Percentiles rank a stretch among this genome's conserved stretches.
These are phyloP conservation scores for Lachnellula cervina DNA, from an alignment of 2,329 filamentous ascomycete species.

Conservation along the genomic window DNA sequence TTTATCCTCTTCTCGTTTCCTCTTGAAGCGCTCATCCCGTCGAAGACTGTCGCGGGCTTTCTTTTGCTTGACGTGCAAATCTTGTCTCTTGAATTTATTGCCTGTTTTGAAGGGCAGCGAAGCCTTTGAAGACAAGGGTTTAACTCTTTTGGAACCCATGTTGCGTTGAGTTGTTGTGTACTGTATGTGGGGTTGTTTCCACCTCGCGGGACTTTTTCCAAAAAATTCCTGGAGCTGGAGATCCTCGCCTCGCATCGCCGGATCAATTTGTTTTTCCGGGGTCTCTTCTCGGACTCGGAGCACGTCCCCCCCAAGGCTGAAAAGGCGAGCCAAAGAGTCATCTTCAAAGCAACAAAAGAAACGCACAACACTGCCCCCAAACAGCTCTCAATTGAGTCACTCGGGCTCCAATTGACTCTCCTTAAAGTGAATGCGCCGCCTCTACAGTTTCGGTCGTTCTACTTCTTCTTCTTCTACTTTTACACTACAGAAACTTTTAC, in stretches of 20 bases:
- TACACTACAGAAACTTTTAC: slow-evolving; percentile 9
- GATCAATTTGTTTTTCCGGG: no score
- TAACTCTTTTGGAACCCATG: slow-evolving; percentile 47
- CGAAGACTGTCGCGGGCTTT: slow-evolving; percentile 67
- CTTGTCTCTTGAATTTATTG: slow-evolving; percentile 77
- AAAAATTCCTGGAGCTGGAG: not conserved
- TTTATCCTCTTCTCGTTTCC: slow-evolving; percentile 80
- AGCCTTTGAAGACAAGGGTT: slow-evolving; percentile 38
- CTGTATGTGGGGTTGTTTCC: not conserved
- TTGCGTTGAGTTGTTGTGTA: slow-evolving; percentile 14
- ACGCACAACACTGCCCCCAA: not conserved
- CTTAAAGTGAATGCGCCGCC: slow-evolving; percentile 35
- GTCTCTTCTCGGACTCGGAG: no score
- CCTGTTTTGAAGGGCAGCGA: slow-evolving; percentile 50
- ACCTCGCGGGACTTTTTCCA: not conserved
- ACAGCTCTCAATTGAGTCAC: slow-evolving; percentile 12
- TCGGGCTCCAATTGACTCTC: slow-evolving; percentile 24
- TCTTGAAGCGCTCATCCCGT: slow-evolving; percentile 69
- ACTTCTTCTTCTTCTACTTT: slow-evolving; percentile 6
- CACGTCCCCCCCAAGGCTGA: not conserved
- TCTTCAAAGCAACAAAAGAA: not conserved
- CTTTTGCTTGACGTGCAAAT: slow-evolving; percentile 76
- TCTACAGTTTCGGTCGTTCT: slow-evolving; percentile 36
- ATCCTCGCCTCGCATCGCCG: no score
- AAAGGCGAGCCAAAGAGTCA: not conserved